Percentiles rank a stretch among this genome's conserved stretches.
Evolutionary conservation across 345 rosid genomes (phyloP).

Genomic region (Citrus hindsii): DNA sequence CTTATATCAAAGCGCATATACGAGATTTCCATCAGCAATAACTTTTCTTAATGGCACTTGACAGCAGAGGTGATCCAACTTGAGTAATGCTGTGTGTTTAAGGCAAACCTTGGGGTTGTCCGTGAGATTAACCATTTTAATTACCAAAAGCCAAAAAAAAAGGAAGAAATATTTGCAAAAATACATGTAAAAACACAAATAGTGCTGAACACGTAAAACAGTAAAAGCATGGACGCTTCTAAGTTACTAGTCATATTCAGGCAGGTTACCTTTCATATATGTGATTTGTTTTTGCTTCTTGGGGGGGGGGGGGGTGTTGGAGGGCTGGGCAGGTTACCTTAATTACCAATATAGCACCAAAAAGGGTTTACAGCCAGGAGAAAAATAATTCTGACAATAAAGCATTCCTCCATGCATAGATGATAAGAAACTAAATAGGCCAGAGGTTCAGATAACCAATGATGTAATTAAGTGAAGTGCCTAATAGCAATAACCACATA

Average conservation of each 20-base stretch:
- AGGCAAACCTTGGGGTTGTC: neutral
- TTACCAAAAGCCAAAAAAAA: no score
- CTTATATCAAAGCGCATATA: neutral
- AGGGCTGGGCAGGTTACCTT: neutral
- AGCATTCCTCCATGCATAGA: neutral
- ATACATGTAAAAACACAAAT: neutral
- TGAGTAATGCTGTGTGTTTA: neutral
- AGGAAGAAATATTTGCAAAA: no score
- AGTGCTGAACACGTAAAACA: neutral
- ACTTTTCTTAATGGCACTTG: neutral
- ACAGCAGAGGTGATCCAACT: neutral
- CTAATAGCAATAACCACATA: neutral
- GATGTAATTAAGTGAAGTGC: neutral
- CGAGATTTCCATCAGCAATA: neutral
- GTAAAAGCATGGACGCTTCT: neutral
- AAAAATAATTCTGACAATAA: neutral
- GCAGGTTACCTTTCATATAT: neutral
- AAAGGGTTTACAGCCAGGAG: neutral
- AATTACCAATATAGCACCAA: neutral
- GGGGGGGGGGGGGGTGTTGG: no score
- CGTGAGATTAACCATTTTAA: no score
- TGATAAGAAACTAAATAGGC: neutral
- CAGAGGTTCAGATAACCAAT: neutral
- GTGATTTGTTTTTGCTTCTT: no score
- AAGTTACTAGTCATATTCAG: neutral